phyloP scores from a whole-genome alignment of 768 basidiomycete species.

The Trametes elegans region DNA sequence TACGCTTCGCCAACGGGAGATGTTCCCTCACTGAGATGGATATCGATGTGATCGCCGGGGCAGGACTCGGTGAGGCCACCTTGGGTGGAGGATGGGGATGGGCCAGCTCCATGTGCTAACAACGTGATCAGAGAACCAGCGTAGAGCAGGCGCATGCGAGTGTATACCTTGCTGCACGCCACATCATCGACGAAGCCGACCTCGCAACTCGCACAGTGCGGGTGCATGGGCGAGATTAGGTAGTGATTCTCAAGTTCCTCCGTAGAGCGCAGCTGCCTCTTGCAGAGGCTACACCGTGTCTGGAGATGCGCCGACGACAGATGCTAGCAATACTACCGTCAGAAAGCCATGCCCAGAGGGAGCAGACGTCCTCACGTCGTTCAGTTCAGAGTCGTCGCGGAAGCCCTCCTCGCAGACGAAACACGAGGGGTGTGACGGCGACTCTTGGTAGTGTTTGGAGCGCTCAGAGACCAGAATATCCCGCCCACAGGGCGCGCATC shows the following conservation, averaged over 20 bases:
- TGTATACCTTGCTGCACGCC: constrained; percentile 16
- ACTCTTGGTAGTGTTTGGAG: constrained; percentile 15
- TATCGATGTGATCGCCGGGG: background rate
- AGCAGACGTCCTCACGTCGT: background rate
- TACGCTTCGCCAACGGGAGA: background rate
- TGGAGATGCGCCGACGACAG: constrained; percentile 3
- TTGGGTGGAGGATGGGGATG: constrained; percentile 7
- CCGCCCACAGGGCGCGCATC: constrained; percentile 8
- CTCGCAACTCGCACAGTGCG: constrained; percentile 21
- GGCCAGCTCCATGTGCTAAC: constrained; percentile 8
- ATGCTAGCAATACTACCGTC: too few species aligned
- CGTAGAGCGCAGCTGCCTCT: constrained; percentile 1
- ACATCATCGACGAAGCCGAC: constrained; percentile 22
- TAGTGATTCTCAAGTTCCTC: constrained; percentile 16
- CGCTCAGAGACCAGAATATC: background rate
- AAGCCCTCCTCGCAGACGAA: constrained; percentile 17
- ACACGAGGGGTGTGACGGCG: constrained; percentile 15
- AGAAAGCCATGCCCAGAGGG: background rate
- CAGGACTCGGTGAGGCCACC: background rate
- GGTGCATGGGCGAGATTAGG: constrained; percentile 19
- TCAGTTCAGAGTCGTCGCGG: background rate
- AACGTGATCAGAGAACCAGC: background rate
- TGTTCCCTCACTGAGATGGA: too few species aligned
- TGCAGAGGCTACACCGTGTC: constrained; percentile 12
- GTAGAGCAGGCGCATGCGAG: too few species aligned